These are phyloP conservation scores for Keithomyces neogunnii DNA, from an alignment of 2,329 filamentous ascomycete species.

Conservation along the genomic window DNA sequence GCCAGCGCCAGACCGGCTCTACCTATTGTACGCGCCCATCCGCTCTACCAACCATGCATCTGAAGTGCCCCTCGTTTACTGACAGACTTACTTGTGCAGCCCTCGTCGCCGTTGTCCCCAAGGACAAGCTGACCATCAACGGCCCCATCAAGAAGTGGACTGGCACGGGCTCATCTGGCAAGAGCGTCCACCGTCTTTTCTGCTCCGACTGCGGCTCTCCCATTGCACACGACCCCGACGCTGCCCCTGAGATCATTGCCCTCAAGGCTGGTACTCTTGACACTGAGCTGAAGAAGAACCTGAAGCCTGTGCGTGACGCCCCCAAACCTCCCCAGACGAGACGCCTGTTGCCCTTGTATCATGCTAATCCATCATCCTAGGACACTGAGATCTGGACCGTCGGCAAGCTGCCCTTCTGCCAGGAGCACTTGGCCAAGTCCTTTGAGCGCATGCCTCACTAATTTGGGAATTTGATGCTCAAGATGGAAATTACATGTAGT, in stretches of 20 bases:
- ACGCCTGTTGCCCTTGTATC: background rate
- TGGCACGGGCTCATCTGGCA: slow-evolving; percentile 51
- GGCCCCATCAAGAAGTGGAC: slow-evolving; percentile 58
- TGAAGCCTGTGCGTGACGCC: slow-evolving; percentile 48
- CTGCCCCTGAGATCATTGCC: slow-evolving; percentile 61
- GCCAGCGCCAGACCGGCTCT: slow-evolving; percentile 61
- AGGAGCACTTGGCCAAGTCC: slow-evolving; percentile 54
- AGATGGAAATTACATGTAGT: background rate
- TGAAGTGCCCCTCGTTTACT: background rate
- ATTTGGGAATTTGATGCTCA: slow-evolving; percentile 3
- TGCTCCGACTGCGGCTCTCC: slow-evolving; percentile 62
- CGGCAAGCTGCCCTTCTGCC: slow-evolving; percentile 61
- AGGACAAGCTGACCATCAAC: slow-evolving; percentile 54
- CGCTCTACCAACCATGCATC: background rate
- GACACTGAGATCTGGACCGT: slow-evolving; percentile 63
- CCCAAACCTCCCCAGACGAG: background rate
- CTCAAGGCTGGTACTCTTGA: slow-evolving; percentile 59
- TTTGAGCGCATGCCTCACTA: slow-evolving; percentile 57
- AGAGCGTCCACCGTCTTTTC: slow-evolving; percentile 59
- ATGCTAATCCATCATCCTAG: slow-evolving; percentile 20
- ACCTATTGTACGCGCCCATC: slow-evolving; percentile 49
- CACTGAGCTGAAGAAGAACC: slow-evolving; percentile 55
- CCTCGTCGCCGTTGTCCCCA: slow-evolving; percentile 57
- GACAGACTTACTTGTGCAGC: slow-evolving; percentile 30
- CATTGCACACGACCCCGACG: slow-evolving; percentile 62